Conservation (phyloP, 176 grass and related monocot genomes). For the Oryza punctata region DNA sequence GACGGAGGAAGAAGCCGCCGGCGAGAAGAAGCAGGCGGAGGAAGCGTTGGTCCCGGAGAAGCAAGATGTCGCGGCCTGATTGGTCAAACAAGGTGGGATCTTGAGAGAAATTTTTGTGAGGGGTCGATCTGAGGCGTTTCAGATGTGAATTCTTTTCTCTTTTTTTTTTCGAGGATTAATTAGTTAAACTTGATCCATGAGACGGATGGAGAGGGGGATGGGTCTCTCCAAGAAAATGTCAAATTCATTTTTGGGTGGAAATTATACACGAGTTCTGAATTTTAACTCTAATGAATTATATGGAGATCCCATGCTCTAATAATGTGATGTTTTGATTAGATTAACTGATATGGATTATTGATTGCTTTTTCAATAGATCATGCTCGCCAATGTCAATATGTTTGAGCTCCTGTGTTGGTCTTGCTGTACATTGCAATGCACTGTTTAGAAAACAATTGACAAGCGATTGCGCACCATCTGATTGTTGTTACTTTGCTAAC, state of each 20-base stretch:
- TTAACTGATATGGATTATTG: not conserved
- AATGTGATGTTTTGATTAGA: conserved; percentile 6
- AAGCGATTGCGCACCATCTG: not conserved
- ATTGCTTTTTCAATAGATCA: not conserved
- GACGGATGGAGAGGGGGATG: not conserved
- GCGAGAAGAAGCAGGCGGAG: not conserved
- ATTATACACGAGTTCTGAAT: conserved; percentile 24
- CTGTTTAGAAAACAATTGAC: not conserved
- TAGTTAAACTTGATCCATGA: not conserved
- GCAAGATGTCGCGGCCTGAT: conserved; percentile 8
- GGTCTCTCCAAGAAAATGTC: conserved; percentile 13
- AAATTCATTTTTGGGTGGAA: conserved; percentile 41
- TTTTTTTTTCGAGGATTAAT: not conserved
- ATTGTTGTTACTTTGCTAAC: not conserved
- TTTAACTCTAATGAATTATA: conserved; percentile 19
- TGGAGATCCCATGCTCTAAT: conserved; percentile 16
- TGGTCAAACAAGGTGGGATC: not conserved
- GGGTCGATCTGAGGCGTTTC: conserved; percentile 32
- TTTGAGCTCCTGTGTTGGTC: not conserved
- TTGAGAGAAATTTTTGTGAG: conserved; percentile 33
- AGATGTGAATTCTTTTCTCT: conserved; percentile 22
- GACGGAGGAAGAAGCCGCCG: not conserved
- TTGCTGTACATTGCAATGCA: not conserved
- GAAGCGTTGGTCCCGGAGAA: not conserved
- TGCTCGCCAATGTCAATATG: not conserved